A percentile compares a stretch with the other conserved stretches of the same genome.
Conservation (phyloP, 345 rosid genomes). For the Eucalyptus paniculata region DNA sequence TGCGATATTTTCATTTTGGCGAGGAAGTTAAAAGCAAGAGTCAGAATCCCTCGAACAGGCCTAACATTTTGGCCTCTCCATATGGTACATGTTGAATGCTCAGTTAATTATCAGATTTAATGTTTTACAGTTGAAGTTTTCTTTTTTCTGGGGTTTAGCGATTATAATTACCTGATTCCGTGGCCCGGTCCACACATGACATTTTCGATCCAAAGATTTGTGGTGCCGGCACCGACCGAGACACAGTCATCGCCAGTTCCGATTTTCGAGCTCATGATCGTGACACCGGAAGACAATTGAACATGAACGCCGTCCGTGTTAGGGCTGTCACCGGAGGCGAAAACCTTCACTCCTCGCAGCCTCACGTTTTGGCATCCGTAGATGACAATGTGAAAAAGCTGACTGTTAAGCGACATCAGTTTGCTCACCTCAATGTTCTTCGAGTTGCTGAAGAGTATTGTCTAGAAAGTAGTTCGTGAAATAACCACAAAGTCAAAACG, state of each 20-base stretch:
- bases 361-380: constrained; percentile 42
- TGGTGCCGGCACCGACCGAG: constrained; percentile 56
- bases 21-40: neutral
- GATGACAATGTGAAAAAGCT: constrained; percentile 51
- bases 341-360: constrained; percentile 28
- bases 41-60: neutral
- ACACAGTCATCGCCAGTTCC: constrained; percentile 65
- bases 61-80: neutral
- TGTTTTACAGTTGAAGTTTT: neutral
- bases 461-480: constrained; percentile 1
- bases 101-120: neutral
- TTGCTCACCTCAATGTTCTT: constrained; percentile 32
- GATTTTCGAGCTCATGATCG: constrained; percentile 29
- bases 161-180: constrained; percentile 31
- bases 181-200: constrained; percentile 69
- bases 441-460: constrained; percentile 35
- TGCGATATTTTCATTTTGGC: neutral
- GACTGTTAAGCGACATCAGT: constrained; percentile 52
- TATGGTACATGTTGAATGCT: neutral
- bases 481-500: neutral
- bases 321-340: constrained; percentile 48
- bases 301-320: constrained; percentile 83
- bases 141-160: neutral
- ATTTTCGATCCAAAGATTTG: constrained; percentile 36
- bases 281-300: constrained; percentile 28